phyloP scores from a whole-genome alignment of 2,329 filamentous ascomycete species.

The Thielaviopsis musarum region DNA sequence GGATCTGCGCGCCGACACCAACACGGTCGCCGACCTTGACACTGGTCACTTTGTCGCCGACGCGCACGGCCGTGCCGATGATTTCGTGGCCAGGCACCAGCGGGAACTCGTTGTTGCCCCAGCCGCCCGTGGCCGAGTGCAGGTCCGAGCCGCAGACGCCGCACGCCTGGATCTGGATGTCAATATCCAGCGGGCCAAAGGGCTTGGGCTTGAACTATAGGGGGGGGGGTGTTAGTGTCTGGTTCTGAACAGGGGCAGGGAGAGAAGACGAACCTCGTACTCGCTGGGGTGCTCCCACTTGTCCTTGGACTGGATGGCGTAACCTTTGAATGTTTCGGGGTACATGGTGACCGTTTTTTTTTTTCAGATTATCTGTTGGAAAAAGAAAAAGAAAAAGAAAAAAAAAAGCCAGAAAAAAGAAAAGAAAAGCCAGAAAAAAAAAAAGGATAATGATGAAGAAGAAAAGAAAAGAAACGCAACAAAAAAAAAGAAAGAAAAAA shows the following conservation, averaged over 20 bases:
- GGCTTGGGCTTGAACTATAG: constrained; percentile 61
- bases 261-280: neutral
- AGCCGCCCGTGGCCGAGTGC: constrained; percentile 47
- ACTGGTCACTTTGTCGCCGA: constrained; percentile 43
- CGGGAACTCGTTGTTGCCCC: constrained; percentile 39
- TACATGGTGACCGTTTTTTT: neutral
- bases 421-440: neutral
- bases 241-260: neutral
- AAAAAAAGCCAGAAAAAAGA: neutral
- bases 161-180: constrained; percentile 65
- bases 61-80: constrained; percentile 43
- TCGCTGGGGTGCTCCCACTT: neutral
- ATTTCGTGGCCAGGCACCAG: constrained; percentile 49
- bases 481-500: neutral
- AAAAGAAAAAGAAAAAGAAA: neutral
- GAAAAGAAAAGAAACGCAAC: neutral
- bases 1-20: constrained; percentile 52
- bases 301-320: neutral
- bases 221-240: neutral
- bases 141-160: constrained; percentile 54
- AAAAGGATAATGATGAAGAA: neutral
- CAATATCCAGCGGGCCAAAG: constrained; percentile 65
- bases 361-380: neutral
- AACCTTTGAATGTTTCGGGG: neutral
- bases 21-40: constrained; percentile 47